phyloP scores from a whole-genome alignment of 2,329 filamentous ascomycete species.

The Plectosphaerella sp. region DNA sequence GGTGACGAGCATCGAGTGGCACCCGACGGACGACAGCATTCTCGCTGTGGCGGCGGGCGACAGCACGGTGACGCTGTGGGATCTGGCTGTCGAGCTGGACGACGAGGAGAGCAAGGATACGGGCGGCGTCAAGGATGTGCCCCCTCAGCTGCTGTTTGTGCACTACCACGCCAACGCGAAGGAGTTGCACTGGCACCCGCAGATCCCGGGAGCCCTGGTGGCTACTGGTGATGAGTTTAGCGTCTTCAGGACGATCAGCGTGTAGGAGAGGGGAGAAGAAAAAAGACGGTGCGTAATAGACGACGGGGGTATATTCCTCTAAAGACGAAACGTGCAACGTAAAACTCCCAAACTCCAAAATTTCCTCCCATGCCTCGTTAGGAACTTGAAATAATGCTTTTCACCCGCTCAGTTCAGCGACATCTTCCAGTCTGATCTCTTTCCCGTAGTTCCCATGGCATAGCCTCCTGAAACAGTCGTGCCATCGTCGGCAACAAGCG shows the following conservation, averaged over 20 bases:
- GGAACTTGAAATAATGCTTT: too few species aligned
- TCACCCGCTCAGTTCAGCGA: slow-evolving; percentile 11
- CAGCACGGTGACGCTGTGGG: slow-evolving; percentile 93
- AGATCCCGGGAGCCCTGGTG: slow-evolving; percentile 86
- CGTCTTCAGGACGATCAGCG: slow-evolving; percentile 79
- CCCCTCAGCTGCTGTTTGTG: slow-evolving; percentile 91
- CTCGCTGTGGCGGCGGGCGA: slow-evolving; percentile 89
- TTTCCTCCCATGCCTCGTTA: neutral
- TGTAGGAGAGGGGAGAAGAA: slow-evolving; percentile 43
- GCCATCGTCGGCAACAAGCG: slow-evolving; percentile 4
- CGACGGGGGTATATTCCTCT: neutral
- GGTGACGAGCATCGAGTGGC: slow-evolving; percentile 95
- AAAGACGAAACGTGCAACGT: neutral
- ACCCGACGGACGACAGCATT: slow-evolving; percentile 94
- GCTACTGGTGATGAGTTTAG: slow-evolving; percentile 89
- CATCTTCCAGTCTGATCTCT: slow-evolving; percentile 15
- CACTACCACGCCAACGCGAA: slow-evolving; percentile 95
- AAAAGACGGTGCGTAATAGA: slow-evolving; percentile 16
- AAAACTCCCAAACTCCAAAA: neutral
- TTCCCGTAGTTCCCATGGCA: slow-evolving; percentile 6
- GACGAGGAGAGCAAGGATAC: slow-evolving; percentile 94
- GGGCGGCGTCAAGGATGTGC: slow-evolving; percentile 82
- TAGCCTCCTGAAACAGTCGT: slow-evolving; percentile 13
- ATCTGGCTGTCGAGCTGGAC: slow-evolving; percentile 92
- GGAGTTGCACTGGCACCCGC: slow-evolving; percentile 95